Base-by-base conservation (phyloP, 1,284 basidiomycete species). In the Puccinia brachypodii region DNA sequence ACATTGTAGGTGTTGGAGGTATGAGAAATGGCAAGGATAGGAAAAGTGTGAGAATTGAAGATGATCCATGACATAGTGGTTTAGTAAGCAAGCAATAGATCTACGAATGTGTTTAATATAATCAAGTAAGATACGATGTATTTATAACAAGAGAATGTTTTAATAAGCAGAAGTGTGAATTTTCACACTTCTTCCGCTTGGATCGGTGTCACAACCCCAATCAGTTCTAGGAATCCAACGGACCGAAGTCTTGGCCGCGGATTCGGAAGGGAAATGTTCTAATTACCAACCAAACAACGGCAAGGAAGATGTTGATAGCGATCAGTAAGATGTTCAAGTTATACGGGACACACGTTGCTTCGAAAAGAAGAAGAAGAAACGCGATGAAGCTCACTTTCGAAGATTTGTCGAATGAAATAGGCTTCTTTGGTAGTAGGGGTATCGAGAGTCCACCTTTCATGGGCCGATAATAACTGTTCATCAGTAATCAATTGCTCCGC, bases 341-440 rank as follows among this genome's bases (percentile, higher is more conserved):
- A 8, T 16, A 16, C 16, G 42, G 42, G 42, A 44, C 47, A 50
- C 4, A 4, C 3, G n/a, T 19, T 50, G 14, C n/a, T 50, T 50
- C 47, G n/a, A 50, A 74, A 62, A 14, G 22, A 31, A 40, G 47
- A 77, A 64, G 13, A 9, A 31, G 25, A n/a, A n/a, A n/a, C n/a
- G n/a, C n/a, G n/a, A n/a, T n/a, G 19, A 71, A 75, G 85, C 88
- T 86, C 87, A 91, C 92, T 88, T 87, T 99, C 94, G 86, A 99
- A 99, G 83, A 95, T 90, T 83, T 99, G 93, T 82, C 96, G 91
- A 87, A 99, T 94, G 87, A 91, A 92, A 88, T 98, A 99, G 0
- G 94, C 97, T 88, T 99, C 97, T 88, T 99, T 99, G 38, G 97
- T 99, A 85, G 96, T 94, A 14, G 96, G 96, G 0, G 93, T 93